A percentile compares a stretch with the other conserved stretches of the same genome.
Conservation (phyloP, 2,329 filamentous ascomycete species). For the Alternaria viburni region DNA sequence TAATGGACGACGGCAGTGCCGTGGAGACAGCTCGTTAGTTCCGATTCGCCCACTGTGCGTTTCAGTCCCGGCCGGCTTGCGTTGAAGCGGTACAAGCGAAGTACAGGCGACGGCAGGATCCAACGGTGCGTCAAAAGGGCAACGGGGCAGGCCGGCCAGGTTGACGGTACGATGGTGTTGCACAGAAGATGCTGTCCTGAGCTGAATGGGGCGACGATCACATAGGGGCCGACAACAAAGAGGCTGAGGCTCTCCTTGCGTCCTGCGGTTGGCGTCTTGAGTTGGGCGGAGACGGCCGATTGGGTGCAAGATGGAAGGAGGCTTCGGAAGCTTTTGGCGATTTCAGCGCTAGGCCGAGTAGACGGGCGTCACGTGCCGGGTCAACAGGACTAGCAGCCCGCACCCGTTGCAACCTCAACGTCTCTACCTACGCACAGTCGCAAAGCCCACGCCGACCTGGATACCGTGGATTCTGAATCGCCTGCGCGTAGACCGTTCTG, state of each 20-base stretch:
- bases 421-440: constrained; percentile 30
- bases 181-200: not conserved
- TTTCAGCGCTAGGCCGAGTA: constrained; percentile 3
- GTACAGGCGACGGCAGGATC: not conserved
- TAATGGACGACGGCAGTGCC: constrained; percentile 3
- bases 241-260: constrained; percentile 6
- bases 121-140: constrained; percentile 5
- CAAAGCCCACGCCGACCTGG: constrained; percentile 16
- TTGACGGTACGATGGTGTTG: constrained; percentile 4
- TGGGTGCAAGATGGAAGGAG: constrained; percentile 1
- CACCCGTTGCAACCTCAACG: constrained; percentile 27
- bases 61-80: constrained; percentile 4
- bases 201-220: not conserved
- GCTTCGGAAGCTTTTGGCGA: constrained; percentile 4
- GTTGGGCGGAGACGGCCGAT: constrained; percentile 4
- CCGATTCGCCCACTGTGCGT: constrained; percentile 3
- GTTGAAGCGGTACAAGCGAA: constrained; percentile 1
- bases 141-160: not conserved
- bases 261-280: not conserved
- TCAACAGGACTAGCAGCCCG: constrained; percentile 18
- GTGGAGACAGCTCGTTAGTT: not conserved
- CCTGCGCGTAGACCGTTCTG: constrained; percentile 2
- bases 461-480: constrained; percentile 11
- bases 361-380: constrained; percentile 5
- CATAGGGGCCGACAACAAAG: constrained; percentile 9